Conservation (phyloP, 2,329 filamentous ascomycete genomes). For the Aspergillus chevalieri region DNA sequence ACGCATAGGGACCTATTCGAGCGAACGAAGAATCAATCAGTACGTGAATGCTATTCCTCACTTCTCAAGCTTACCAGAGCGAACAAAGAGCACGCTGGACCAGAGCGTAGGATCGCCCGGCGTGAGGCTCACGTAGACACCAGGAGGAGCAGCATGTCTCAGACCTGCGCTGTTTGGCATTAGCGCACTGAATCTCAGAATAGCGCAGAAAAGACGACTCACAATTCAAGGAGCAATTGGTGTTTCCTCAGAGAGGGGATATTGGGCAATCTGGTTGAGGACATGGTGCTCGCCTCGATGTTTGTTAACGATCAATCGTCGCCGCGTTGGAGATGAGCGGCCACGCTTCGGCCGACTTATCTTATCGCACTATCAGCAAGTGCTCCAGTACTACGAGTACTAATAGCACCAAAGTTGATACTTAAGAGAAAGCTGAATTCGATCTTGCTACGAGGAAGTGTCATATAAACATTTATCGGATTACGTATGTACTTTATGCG, state of each 20-base stretch:
- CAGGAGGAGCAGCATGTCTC: conserved; percentile 74
- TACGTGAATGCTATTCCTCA: not conserved
- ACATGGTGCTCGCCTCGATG: conserved; percentile 19
- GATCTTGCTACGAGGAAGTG: no score
- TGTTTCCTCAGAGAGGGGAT: conserved; percentile 60
- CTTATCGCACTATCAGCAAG: no score
- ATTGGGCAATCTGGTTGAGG: conserved; percentile 31
- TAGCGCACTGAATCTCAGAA: conserved; percentile 3
- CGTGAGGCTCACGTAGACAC: conserved; percentile 78
- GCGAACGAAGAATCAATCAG: conserved; percentile 6
- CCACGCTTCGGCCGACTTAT: no score
- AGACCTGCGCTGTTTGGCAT: conserved; percentile 60
- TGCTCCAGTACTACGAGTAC: no score
- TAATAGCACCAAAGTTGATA: no score
- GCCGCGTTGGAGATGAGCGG: no score
- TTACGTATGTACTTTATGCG: no score
- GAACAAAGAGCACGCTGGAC: conserved; percentile 87
- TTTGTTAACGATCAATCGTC: not conserved
- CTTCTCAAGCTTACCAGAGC: conserved; percentile 58
- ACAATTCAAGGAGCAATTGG: conserved; percentile 79
- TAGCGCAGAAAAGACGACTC: conserved; percentile 27
- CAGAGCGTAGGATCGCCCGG: conserved; percentile 75
- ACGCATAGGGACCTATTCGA: conserved; percentile 71
- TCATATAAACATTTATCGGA: no score
- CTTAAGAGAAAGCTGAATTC: no score